Base-by-base conservation (phyloP, 2,329 filamentous ascomycete genomes). In the Magnaporthiopsis rhizophila region DNA sequence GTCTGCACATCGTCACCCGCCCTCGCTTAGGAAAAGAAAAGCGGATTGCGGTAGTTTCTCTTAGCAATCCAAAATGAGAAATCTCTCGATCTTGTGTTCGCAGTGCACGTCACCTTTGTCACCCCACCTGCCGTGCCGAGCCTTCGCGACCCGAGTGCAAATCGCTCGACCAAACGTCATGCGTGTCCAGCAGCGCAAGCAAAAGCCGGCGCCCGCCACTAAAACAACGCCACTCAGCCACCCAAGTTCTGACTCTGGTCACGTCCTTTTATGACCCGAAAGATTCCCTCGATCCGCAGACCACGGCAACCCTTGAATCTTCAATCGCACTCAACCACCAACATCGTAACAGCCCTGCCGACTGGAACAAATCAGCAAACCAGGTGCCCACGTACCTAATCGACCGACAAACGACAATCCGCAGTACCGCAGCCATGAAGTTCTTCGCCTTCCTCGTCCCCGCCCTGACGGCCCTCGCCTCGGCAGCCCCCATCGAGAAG, bases 401-500 rank as follows among this genome's bases (percentile, higher is more conserved):
- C 24, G 5, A 30, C 38, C 11, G 15, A 34, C 24, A 34, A 26
- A 60, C 59, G 11, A 24, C 59, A 12, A 18, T 13, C 38, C n/a
- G 13, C 18, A 60, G 5, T 30, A 62, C 45, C 24, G 21, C 32
- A 45, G 82, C 66, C 65, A 95, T 94, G 91, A 90, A 84, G 78
- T 77, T 88, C 70, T 74, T 79, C 66, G 68, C 80, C 21, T 72
- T 83, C 66, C 71, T 89, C 69, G 73, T 84, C 67, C 76, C 85
- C 64, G 75, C 86, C 62, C 76, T 89, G 58, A 76, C 87, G 64
- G 78, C 86, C 67, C 74, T 86, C 65, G 78, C 89, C 62, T 80
- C 86, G 67, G 81, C 82, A 36, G 74, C 86, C 66, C 86, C 85
- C 66, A 82, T 90, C 70, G 88, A 89, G 65, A 79, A 80, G 67